Conservation (phyloP, 495 filamentous ascomycete species). For the Terfezia claveryi region DNA sequence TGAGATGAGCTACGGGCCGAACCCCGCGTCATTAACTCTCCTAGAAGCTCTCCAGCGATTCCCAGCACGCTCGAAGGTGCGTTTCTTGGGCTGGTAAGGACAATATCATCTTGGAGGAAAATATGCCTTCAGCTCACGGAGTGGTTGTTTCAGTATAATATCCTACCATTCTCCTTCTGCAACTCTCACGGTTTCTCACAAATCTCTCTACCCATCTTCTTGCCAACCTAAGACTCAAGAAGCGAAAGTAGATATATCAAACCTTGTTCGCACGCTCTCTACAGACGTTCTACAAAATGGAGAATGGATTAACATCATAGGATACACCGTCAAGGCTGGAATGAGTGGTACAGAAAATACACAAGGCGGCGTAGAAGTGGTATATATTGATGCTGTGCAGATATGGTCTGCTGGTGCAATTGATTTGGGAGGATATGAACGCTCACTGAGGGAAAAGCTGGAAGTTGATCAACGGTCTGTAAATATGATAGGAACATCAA, state of each 20-base stretch:
- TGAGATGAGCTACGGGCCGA: background rate
- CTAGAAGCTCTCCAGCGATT: conserved; percentile 37
- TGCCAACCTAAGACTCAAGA: conserved; percentile 19
- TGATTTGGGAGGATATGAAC: conserved; percentile 6
- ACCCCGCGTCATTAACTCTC: conserved; percentile 22
- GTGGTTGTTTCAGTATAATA: conserved; percentile 1
- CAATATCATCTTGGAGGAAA: background rate
- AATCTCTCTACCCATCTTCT: conserved; percentile 18
- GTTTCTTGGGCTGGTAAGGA: conserved; percentile 72
- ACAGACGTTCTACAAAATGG: conserved; percentile 44
- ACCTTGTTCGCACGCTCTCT: conserved; percentile 40
- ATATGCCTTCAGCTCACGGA: background rate
- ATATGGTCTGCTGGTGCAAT: conserved; percentile 11
- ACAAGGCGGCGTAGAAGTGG: background rate
- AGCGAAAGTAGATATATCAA: conserved; percentile 43
- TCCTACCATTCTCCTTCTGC: conserved; percentile 38
- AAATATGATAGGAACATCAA: too few relatives aligned
- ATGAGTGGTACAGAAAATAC: background rate
- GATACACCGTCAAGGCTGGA: conserved; percentile 36
- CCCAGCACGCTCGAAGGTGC: conserved; percentile 47
- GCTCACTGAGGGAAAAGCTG: conserved; percentile 2
- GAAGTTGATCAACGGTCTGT: background rate
- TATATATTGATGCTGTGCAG: conserved; percentile 8
- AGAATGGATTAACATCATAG: conserved; percentile 80
- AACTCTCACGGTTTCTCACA: conserved; percentile 40